These are phyloP conservation scores for Clavispora vitiphila DNA, from an alignment of 805 yeast species.

Conservation along the genomic window DNA sequence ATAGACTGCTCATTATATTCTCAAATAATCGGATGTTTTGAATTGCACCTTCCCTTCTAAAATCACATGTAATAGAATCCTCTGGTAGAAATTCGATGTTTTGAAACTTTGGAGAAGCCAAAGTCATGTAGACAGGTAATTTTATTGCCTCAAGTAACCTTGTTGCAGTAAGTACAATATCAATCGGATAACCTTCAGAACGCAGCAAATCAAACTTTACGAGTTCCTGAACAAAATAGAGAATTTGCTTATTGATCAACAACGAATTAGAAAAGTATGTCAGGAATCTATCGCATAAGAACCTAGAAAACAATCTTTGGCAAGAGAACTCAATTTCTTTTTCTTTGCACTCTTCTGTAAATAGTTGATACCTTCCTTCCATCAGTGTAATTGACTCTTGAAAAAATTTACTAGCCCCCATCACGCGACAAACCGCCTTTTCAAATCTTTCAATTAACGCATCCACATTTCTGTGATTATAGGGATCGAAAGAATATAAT, in stretches of 20 bases:
- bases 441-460: not conserved
- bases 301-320: slow-evolving; percentile 1
- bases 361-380: not conserved
- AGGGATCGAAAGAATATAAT: not conserved
- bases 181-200: not conserved
- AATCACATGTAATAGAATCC: not conserved
- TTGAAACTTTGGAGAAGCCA: not conserved
- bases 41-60: slow-evolving; percentile 3
- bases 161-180: not conserved
- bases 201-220: not conserved
- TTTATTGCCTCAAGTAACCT: not conserved
- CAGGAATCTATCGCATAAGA: slow-evolving; percentile 2
- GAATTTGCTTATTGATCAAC: slow-evolving; percentile 7
- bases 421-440: not conserved
- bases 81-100: not conserved
- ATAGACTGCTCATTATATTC: slow-evolving; percentile 5
- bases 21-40: slow-evolving; percentile 10
- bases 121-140: not conserved
- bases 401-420: not conserved
- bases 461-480: not conserved
- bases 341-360: not conserved
- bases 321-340: not conserved
- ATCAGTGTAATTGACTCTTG: not conserved
- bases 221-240: not conserved
- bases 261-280: slow-evolving; percentile 6